Base-by-base conservation (phyloP, 2,329 filamentous ascomycete species). In the Truncatella angustata region DNA sequence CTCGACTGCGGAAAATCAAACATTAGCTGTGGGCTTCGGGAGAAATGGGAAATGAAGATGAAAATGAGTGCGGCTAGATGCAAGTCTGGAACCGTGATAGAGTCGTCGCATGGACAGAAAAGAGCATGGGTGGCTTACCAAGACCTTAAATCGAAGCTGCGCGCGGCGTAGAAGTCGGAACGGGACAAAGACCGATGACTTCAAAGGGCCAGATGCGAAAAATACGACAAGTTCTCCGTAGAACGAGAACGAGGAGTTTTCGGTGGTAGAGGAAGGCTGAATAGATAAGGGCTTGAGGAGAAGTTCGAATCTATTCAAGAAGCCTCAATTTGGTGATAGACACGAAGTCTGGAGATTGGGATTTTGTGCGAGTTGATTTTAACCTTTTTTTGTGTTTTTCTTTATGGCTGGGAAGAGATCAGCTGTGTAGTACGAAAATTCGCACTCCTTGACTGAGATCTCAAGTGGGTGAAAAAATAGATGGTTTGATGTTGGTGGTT, bases 381-480 rank as follows among this genome's bases (percentile, higher is more conserved):
- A 73, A 72, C 70, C 82, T 84, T 84, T 84, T 84, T 82, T 78
- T 70, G 65, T 72, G 71, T 70, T 72, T 79, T 80, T 80, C 73
- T 74, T 67, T 62, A 59, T 71, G 70, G 67, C 63, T 73, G 71
- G 76, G 75, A 74, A 76, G 80, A 79, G 77, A 79, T 50, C 79
- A 83, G 77, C 80, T 75, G 79, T 74, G 68, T 73, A 77, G 78
- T 74, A 79, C 78, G 76, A 77, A 24, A 69, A 72, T 75, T 73
- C 77, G 79, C 76, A 79, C 78, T 79, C 63, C 59, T 63, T 61
- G 65, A 68, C 70, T 71, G 67, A 67, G 64, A 69, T 66, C 76
- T 77, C 76, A 44, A 23, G 21, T 21, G 24, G 40, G n/a, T 44
- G 40, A n/a, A 24, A 40, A n/a, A 28, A 44, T 44, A 40, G 40